A percentile compares a stretch with the other conserved stretches of the same genome.
phyloP scores from a whole-genome alignment of 805 yeast species.

The Metschnikowia santaceciliae region DNA sequence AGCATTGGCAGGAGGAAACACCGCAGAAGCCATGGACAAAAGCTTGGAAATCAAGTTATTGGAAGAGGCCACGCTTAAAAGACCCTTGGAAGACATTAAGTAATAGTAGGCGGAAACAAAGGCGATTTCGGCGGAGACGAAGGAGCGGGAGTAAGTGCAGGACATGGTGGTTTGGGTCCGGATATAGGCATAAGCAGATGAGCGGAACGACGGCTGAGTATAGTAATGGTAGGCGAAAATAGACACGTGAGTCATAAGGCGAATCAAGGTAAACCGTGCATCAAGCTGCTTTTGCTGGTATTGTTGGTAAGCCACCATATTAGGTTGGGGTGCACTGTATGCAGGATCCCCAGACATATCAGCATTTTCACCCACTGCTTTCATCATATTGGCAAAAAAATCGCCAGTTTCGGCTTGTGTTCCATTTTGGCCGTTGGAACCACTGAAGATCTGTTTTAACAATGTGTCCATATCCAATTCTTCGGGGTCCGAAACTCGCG shows the following conservation, averaged over 20 bases:
- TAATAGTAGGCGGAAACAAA: constrained; percentile 32
- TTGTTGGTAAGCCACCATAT: constrained; percentile 26
- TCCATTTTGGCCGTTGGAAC: constrained; percentile 13
- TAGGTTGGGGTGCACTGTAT: constrained; percentile 19
- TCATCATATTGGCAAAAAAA: constrained; percentile 32
- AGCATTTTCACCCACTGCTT: constrained; percentile 17
- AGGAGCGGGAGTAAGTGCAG: constrained; percentile 22
- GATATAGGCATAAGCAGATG: constrained; percentile 25
- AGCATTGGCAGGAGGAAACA: constrained; percentile 29
- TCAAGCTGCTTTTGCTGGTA: constrained; percentile 33
- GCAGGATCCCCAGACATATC: constrained; percentile 19
- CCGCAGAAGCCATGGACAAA: constrained; percentile 30
- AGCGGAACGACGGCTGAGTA: constrained; percentile 20
- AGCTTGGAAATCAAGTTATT: constrained; percentile 26
- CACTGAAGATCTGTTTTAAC: constrained; percentile 28
- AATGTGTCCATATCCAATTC: constrained; percentile 32
- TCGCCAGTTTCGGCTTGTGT: constrained; percentile 2
- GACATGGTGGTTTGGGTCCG: constrained; percentile 19
- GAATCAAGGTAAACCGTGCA: constrained; percentile 29
- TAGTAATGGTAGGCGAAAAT: constrained; percentile 36
- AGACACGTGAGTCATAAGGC: constrained; percentile 23
- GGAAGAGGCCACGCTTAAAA: constrained; percentile 22
- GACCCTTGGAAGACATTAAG: constrained; percentile 23
- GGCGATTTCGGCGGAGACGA: constrained; percentile 30
- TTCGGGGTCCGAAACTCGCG: constrained; percentile 3